A percentile compares a stretch with the other conserved stretches of the same genome.
Evolutionary conservation across 768 basidiomycete genomes (phyloP).

Genomic region (Chalciporus sphaerocephalus): DNA sequence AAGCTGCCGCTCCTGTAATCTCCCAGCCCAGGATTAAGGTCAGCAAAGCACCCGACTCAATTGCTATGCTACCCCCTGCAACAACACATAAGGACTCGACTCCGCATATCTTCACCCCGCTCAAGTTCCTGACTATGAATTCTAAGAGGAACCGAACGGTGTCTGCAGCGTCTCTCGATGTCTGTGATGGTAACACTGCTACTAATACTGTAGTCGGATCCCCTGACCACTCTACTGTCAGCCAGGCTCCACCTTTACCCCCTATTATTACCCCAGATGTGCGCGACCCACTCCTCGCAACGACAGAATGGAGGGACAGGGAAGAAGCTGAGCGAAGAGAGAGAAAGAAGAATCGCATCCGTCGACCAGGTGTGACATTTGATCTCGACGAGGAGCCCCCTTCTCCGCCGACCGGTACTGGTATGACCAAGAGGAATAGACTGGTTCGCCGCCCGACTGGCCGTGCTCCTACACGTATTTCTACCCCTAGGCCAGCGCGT

Average conservation of each 20-base stretch:
- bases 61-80: constrained; percentile 31
- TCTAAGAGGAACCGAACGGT: constrained; percentile 60
- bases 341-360: constrained; percentile 36
- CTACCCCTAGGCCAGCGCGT: constrained; percentile 23
- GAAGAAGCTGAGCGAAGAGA: constrained; percentile 50
- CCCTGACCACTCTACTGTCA: constrained; percentile 65
- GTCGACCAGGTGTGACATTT: constrained; percentile 64
- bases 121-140: constrained; percentile 50
- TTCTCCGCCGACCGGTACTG: constrained; percentile 34
- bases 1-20: constrained; percentile 2
- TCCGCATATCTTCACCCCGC: constrained; percentile 54
- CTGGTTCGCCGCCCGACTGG: constrained; percentile 30
- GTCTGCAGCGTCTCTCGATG: constrained; percentile 73
- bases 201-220: constrained; percentile 71
- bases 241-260: constrained; percentile 49
- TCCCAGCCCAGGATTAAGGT: constrained; percentile 15
- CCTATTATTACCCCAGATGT: constrained; percentile 44
- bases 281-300: constrained; percentile 61
- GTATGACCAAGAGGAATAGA: constrained; percentile 21
- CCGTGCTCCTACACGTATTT: constrained; percentile 25
- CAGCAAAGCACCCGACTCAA: constrained; percentile 19
- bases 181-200: constrained; percentile 67
- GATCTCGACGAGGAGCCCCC: constrained; percentile 53
- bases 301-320: constrained; percentile 66
- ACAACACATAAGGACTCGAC: constrained; percentile 36